Evolutionary conservation across 257 asterid species (phyloP), one percentile per base, ranked within the genome.

Genomic region (Paulownia fortunei): DNA sequence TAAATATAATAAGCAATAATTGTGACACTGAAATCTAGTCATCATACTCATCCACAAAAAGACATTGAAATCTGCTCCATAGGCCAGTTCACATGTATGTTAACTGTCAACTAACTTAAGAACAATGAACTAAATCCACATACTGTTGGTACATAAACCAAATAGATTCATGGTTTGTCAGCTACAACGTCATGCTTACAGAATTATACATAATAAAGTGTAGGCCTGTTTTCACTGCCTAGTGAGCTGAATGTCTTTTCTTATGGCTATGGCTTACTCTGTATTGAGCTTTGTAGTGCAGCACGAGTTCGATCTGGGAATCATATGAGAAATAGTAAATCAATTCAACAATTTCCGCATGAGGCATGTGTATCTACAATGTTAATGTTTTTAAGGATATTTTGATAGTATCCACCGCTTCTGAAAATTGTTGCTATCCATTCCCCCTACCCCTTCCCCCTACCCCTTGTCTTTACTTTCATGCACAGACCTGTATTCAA

Each of bases 261-360:
- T 5, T 61, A 21, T 39, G 44, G 47, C 30, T 36, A 11, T 2
- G 26, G 63, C 42, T 51, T 36, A 9, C 69, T 32, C 21, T 55
- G 23, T 18, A 21, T 19, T 52, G 55, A 39, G 52, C 72, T 65
- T 8, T 67, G 26, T 39, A 47, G 39, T 34, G 59, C 34, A 69
- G 78, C 26, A 61, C 27, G 74, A 68, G 56, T 61, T 74, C 15
- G 37, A 56, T 24, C 12, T 61, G 69, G 11, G 44, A 30, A 77
- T 19, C 12, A 18, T 64, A 27, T 39, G 32, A 51, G 7, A 42
- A 44, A 69, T 24, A 34, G 41, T 72, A 49, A 16, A 76, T 51
- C n/a, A 27, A 15, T 60, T 56, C 37, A 8, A 63, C 59, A 13
- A 61, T 8, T 42, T 72, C 44, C 51, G 67, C 51, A 13, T 10